Base-by-base conservation (phyloP, 2,329 filamentous ascomycete genomes). In the Aspergillus fischeri region DNA sequence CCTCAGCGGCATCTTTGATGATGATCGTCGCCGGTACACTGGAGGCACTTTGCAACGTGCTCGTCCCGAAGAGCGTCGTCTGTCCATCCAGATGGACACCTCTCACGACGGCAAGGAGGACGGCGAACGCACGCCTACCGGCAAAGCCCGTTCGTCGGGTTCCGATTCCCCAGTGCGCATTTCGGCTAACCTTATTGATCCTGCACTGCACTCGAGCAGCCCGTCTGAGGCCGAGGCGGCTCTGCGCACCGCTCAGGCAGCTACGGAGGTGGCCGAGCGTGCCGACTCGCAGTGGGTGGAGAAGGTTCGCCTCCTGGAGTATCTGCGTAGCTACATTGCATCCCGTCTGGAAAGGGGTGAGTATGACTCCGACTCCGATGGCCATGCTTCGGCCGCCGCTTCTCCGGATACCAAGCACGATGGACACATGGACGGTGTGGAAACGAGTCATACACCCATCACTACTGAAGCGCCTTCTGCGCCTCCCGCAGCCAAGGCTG, bases 231-330 rank as follows among this genome's bases (percentile, higher is more conserved):
- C 69, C 3, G 71, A 74, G 54, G 67, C 66, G 32, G 70, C 69
- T 5, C 63, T 71, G 54, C 71, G 72, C 32, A 73, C 71, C 44
- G 69, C 73, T 2, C 70, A 73, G 54, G 70, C 71, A 1, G 73
- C 73, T 28, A 73, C 73, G 1, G 74, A 77, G 51, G 72, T 74
- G 44, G 71, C 73, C 1, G 73, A 75, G 57, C 71, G 70, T 2
- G 69, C 70, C 45, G 78, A 80, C 42, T 81, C 83, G 60, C 79
- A 82, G 61, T 87, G 84, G 85, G 81, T 87, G 9, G 82, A 86
- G 68, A 86, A 86, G 71, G 83, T 86, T 54, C 82, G 85, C n/a
- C 78, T 84, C 9, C 82, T 87, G 29, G 84, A 87, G 72, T 78
- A 79, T 52, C 77, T 87, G 38, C 78, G 84, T 47, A 78, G 79